Conservation (phyloP, 768 basidiomycete genomes). For the Trametes gibbosa region DNA sequence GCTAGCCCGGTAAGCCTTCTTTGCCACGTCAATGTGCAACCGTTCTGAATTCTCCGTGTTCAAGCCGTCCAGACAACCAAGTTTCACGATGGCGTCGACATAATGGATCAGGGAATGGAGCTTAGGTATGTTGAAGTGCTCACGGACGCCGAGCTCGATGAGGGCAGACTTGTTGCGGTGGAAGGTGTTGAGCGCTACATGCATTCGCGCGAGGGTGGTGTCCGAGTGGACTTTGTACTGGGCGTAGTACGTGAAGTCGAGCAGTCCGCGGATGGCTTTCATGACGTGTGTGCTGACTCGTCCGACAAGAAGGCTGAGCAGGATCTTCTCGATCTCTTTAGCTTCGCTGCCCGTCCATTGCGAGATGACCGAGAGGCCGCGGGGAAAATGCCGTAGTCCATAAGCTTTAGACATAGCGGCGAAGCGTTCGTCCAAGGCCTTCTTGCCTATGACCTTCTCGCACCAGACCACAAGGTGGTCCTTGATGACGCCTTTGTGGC, state of each 20-base stretch:
- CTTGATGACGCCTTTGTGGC: conserved; percentile 45
- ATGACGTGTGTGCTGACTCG: conserved; percentile 9
- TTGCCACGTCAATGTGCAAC: conserved; percentile 41
- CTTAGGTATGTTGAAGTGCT: conserved; percentile 44
- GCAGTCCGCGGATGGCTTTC: conserved; percentile 3
- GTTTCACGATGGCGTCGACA: conserved; percentile 25
- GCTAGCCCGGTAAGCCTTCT: conserved; percentile 35
- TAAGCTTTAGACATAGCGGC: neutral
- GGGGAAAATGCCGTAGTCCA: conserved; percentile 17
- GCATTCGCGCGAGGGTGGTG: conserved; percentile 8
- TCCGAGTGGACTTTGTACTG: conserved; percentile 19
- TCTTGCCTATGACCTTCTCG: conserved; percentile 20
- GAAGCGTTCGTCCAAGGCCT: conserved; percentile 17
- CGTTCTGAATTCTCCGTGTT: conserved; percentile 41
- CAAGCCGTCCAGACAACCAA: conserved; percentile 39
- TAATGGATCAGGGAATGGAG: conserved; percentile 40
- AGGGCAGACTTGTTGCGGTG: conserved; percentile 39
- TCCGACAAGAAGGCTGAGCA: conserved; percentile 21
- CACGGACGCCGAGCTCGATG: conserved; percentile 31
- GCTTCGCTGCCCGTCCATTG: conserved; percentile 25
- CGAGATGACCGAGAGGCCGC: conserved; percentile 15
- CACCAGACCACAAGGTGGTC: conserved; percentile 40
- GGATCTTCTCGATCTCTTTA: conserved; percentile 19
- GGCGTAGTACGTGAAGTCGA: conserved; percentile 30
- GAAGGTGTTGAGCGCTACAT: conserved; percentile 30